Evolutionary conservation across 1,139 yeast species (phyloP), one percentile per base, ranked within the genome.

Genomic region (Lodderomyces parapsilosis): DNA sequence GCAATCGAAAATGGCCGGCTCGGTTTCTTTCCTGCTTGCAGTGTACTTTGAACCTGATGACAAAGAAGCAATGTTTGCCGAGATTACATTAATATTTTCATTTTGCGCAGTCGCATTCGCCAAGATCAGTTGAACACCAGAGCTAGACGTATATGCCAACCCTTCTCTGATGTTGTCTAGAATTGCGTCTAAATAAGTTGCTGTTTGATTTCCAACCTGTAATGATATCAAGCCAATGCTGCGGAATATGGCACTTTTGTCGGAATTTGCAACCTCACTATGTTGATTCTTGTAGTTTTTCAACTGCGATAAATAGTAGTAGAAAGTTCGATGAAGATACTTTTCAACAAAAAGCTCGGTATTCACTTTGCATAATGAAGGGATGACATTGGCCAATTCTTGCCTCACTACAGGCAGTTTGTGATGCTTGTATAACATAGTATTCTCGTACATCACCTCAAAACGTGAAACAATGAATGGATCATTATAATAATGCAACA

Each of bases 1-100:
- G 59, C 98, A 93, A 53, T 86, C 90, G 55, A 91, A 93, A 18
- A 93, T 81, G 0, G 96, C 91, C 0, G 90, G 86, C 52, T 89
- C 96, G 36, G 87, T 83, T 41, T 86, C 93, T 55, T 81, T 84
- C 50, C 86, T 74, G 28, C 72, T 69, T 41, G 81, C 81, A 36
- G 72, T 56, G 42, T 80, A 80, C 59, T 85, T 89, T 1, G 89
- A 73, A 13, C 71, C 63, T 1, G 71, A 56, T 10, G 66, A 55
- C 1, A 67, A 53, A 9, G 49, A 42, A 22, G 54, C 47, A 22
- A 46, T 45, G 31, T 40, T 46, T 4, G 49, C 41, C 8, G 52
- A 38, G 2, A 43, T 17, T 4, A 42, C 44, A 36, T 46, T 49
- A 6, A 46, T 43, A 3, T 52, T 47, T n/a, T 55, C 57, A 24